A percentile compares a stretch with the other conserved stretches of the same genome.
Conservation (phyloP, 345 rosid species). For the Salix dunnii region DNA sequence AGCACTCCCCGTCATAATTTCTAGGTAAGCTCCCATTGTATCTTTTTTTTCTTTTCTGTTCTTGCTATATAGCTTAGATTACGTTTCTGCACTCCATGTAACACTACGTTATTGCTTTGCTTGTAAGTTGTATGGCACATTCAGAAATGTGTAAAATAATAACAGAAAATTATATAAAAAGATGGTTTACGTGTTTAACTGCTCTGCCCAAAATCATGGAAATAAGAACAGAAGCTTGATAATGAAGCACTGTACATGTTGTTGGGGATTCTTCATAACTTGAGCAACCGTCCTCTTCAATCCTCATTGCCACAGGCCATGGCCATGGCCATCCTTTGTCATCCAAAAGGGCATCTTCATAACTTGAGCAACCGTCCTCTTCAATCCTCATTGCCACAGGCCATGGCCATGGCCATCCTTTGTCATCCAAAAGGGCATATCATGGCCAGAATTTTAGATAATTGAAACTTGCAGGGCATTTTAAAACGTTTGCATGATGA, state of each 20-base stretch:
- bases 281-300: too few species aligned
- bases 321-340: not conserved
- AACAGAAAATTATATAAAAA: too few species aligned
- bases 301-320: not conserved
- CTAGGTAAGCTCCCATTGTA: not conserved
- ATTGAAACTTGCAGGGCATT: not conserved
- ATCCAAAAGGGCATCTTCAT: not conserved
- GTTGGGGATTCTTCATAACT: too few species aligned
- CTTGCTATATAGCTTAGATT: not conserved
- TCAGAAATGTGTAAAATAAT: too few species aligned
- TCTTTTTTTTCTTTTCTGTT: not conserved
- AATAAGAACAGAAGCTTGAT: not conserved
- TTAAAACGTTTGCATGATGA: not conserved
- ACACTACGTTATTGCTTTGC: too few species aligned
- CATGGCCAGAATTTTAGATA: not conserved
- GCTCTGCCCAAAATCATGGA: too few species aligned
- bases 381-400: not conserved
- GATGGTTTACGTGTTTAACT: too few species aligned
- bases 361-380: too few species aligned
- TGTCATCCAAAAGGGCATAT: not conserved
- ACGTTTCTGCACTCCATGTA: too few species aligned
- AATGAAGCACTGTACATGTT: not conserved
- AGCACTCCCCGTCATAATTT: slow-evolving; percentile 13
- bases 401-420: not conserved
- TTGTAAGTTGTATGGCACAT: not conserved